Base-by-base conservation (phyloP, 805 yeast species). In the Saccharomycopsis oosterbeekiorum region DNA sequence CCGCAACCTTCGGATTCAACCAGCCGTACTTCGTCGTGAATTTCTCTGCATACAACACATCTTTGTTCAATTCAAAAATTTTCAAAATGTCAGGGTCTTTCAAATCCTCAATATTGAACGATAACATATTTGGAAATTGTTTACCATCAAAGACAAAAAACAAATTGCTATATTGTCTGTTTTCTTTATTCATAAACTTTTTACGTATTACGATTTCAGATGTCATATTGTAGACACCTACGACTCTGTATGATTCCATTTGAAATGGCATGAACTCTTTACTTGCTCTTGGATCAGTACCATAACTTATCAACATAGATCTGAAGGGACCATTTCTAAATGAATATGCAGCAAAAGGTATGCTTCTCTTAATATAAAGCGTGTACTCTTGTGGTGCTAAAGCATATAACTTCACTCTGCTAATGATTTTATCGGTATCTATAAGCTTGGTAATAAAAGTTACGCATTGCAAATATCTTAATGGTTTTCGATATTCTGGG, bases 301-400 rank as follows among this genome's bases (percentile, higher is more conserved):
- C 97, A 66, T 84, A 83, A 65, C 76, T 80, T 55, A 91, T 84
- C 70, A 86, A 90, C 11, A 94, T 83, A 63, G 89, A 90, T 67
- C 98, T 80, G 96, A 97, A 94, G 0, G 98, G 99, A 0, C 99
- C 99, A 68, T 87, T 88, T 42, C 87, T 83, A 70, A 84, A 88
- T 51, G 89, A 80, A 70, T 84, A 94, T 0, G 97, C 80, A 0
- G 90, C 87, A 70, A 88, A 86, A 0, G 98, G 96, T 57, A 94
- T 71, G 0, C 97, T 96, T 65, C 81, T 84, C 67, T 87, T 84
- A 54, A 93, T 65, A 68, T 47, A 47, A 47, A 47, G 53, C 6
- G 34, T 24, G 34, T 47, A 47, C 21, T 47, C 53, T 19, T 47
- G 24, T 47, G 53, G 53, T 2, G 34, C 34, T 34, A 47, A 19